phyloP scores from a whole-genome alignment of 106 monocot genomes.

The Amphibolis antarctica region DNA sequence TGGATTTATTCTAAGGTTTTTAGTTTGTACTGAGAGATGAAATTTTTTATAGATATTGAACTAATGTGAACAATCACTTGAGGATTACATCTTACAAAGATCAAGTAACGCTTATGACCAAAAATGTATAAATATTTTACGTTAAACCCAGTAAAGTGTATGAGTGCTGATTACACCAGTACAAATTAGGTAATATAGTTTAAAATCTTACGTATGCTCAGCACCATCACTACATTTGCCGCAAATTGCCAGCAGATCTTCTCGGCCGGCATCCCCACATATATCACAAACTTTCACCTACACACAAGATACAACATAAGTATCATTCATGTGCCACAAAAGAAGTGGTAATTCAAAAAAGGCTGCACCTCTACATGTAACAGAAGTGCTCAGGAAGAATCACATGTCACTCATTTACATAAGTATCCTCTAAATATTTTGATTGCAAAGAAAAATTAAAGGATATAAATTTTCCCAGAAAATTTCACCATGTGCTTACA shows the following conservation, averaged over 20 bases:
- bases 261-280: constrained; percentile 85
- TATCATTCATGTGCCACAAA: neutral
- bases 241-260: constrained; percentile 74
- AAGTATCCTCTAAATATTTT: neutral
- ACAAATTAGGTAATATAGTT: neutral
- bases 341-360: neutral
- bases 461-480: neutral
- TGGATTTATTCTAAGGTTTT: too few species aligned
- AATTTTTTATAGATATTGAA: too few species aligned
- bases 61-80: too few species aligned
- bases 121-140: neutral
- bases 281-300: constrained; percentile 99
- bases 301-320: neutral
- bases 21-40: too few species aligned
- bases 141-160: too few species aligned
- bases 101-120: too few species aligned
- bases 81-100: too few species aligned
- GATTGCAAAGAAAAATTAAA: neutral
- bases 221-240: constrained; percentile 92
- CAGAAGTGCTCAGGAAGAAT: too few species aligned
- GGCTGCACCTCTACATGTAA: neutral
- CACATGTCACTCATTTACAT: neutral
- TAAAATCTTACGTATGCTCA: constrained; percentile 82
- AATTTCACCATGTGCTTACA: neutral
- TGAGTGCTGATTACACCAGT: neutral